phyloP scores from a whole-genome alignment of 164 flowering plant species.

The Dillenia turbinata region DNA sequence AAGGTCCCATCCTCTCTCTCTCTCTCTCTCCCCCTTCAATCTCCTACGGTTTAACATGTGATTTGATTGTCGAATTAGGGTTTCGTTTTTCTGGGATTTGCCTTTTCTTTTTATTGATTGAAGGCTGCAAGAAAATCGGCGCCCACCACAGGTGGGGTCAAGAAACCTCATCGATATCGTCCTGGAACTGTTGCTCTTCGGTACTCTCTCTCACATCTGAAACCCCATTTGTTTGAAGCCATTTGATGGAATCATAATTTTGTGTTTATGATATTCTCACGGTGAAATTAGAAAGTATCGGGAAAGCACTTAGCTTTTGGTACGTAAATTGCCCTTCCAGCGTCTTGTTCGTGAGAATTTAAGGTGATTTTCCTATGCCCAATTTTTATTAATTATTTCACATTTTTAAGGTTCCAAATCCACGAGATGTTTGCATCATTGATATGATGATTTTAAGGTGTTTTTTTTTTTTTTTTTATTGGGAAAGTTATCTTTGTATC shows the following conservation, averaged over 20 bases:
- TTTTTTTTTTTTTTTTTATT: no score
- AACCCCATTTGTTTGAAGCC: no score
- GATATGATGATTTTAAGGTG: no score
- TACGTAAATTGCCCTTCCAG: slow-evolving; percentile 10
- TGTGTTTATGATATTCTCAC: not conserved
- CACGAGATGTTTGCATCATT: no score
- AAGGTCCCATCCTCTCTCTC: slow-evolving; percentile 16
- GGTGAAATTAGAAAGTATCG: slow-evolving; percentile 21
- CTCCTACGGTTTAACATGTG: not conserved
- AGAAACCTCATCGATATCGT: slow-evolving; percentile 25
- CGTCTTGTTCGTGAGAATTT: slow-evolving; percentile 19
- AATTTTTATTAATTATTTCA: not conserved
- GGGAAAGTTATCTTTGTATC: no score
- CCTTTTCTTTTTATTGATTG: not conserved
- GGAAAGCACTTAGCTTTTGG: slow-evolving; percentile 11
- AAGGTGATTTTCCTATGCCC: slow-evolving; percentile 8
- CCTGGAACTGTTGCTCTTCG: slow-evolving; percentile 29
- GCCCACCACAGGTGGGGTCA: slow-evolving; percentile 31
- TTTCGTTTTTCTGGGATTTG: not conserved
- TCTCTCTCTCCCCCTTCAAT: not conserved
- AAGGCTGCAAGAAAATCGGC: slow-evolving; percentile 44
- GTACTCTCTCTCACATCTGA: slow-evolving; percentile 3
- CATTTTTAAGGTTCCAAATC: no score
- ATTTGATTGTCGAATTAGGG: not conserved
- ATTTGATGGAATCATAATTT: not conserved